phyloP scores from a whole-genome alignment of 305 asterid species.

The Withania somnifera region DNA sequence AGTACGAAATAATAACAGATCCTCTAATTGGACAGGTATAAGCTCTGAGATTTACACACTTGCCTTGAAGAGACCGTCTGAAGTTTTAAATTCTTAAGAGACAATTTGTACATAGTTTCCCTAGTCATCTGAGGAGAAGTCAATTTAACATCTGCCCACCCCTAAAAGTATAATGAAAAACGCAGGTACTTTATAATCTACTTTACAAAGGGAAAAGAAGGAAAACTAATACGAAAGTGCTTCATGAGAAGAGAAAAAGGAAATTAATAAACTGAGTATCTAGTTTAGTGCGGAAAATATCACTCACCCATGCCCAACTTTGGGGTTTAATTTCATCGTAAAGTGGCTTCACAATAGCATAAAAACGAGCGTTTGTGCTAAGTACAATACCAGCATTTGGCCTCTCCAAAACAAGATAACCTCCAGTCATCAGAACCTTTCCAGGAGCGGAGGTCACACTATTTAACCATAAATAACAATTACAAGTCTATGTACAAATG shows the following conservation, averaged over 20 bases:
- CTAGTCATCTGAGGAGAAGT: conserved; percentile 96
- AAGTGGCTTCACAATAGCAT: conserved; percentile 81
- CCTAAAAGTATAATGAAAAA: conserved; percentile 27
- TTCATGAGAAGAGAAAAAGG: not conserved
- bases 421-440: conserved; percentile 95
- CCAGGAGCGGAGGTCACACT: conserved; percentile 99
- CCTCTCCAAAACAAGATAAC: conserved; percentile 91
- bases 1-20: not conserved
- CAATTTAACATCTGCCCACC: conserved; percentile 88
- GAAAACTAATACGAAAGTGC: not conserved
- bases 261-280: not conserved
- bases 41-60: not conserved
- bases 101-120: conserved; percentile 72
- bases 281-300: not conserved
- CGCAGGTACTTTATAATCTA: not conserved
- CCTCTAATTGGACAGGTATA: not conserved
- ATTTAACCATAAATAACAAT: conserved; percentile 13
- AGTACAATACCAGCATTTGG: conserved; percentile 97
- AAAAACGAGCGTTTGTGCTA: conserved; percentile 93
- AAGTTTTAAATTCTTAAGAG: conserved; percentile 52
- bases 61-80: conserved; percentile 65
- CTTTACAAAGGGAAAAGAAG: not conserved
- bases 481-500: not conserved
- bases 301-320: conserved; percentile 79
- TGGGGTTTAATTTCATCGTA: conserved; percentile 51